Percentiles rank a stretch among this genome's conserved stretches.
These are phyloP conservation scores for Colletotrichum sp. DNA, from an alignment of 2,329 filamentous ascomycete genomes.

Conservation along the genomic window DNA sequence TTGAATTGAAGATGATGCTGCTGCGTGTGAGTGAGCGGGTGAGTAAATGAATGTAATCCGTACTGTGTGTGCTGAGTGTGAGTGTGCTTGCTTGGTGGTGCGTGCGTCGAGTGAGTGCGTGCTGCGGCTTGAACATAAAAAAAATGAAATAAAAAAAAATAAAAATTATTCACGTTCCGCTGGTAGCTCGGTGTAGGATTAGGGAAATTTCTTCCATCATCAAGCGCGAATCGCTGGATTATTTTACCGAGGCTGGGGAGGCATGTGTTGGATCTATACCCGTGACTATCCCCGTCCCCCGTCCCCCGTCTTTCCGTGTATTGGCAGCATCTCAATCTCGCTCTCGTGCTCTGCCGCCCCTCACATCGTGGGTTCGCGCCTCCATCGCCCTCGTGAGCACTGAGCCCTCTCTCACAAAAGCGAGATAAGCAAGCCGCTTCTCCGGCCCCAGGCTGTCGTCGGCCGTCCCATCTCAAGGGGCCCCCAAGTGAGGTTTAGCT, in stretches of 20 bases:
- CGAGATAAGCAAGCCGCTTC: neutral
- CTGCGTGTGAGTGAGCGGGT: too few relatives aligned
- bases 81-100: neutral
- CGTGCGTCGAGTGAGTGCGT: neutral
- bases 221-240: neutral
- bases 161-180: neutral
- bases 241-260: conserved; percentile 3
- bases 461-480: neutral
- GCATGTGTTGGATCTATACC: neutral
- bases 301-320: neutral
- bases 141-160: neutral
- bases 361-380: neutral
- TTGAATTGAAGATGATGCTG: neutral
- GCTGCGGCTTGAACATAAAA: neutral
- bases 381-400: neutral
- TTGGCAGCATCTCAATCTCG: neutral
- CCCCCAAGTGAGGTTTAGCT: neutral
- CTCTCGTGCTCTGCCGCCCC: neutral
- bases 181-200: neutral
- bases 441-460: neutral
- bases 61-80: neutral
- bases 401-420: neutral
- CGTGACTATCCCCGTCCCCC: neutral
- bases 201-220: neutral
- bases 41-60: neutral